Base-by-base conservation (phyloP, 2,329 filamentous ascomycete species). In the Colletotrichum zoysiae region DNA sequence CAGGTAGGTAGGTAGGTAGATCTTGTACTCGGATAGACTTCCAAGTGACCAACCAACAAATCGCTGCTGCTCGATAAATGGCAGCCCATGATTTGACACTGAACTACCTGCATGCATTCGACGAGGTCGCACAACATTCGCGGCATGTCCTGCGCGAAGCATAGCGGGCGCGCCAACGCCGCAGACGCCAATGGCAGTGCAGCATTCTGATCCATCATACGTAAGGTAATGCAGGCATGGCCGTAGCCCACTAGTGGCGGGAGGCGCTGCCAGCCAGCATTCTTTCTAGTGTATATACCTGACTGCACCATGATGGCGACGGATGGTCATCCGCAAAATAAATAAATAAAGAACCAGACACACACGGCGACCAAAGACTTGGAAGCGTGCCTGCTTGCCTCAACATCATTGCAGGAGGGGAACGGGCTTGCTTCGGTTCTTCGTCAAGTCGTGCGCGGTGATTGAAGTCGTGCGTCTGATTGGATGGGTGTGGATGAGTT, bases 401-500 rank as follows among this genome's bases (percentile, higher is more conserved):
- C 46, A 65, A 65, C 65, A 65, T 72, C 70, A 72, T 72, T 12
- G 65, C 23, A 12, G 46, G 46, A 55, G 58, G 23, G 33, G 40
- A 33, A 30, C 70, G 40, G 48, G 53, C 65, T 70, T 70, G 53
- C 65, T 70, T 70, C 65, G 59, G 38, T 42, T 59, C 38, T 61
- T 23, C 33, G 16, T 58, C 51, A 50, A 38, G 57, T 40, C 26
- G 59, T 71, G 48, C 20, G 61, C 42, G 53, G 59, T 56, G 70
- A 60, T 60, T 57, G 23, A 38, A 38, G 16, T 30, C 12, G 16
- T 46, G 65, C 18, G 53, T 55, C 65, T 50, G 57, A 70, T 72
- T 72, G 35, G 12, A 48, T 40, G 59, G 61, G 23, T 40, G 58
- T 51, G 60, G 61, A 40, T 56, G 18, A 8, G 30, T 26, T 33